phyloP scores from a whole-genome alignment of 2,329 filamentous ascomycete genomes.

The Penicillium sp. region DNA sequence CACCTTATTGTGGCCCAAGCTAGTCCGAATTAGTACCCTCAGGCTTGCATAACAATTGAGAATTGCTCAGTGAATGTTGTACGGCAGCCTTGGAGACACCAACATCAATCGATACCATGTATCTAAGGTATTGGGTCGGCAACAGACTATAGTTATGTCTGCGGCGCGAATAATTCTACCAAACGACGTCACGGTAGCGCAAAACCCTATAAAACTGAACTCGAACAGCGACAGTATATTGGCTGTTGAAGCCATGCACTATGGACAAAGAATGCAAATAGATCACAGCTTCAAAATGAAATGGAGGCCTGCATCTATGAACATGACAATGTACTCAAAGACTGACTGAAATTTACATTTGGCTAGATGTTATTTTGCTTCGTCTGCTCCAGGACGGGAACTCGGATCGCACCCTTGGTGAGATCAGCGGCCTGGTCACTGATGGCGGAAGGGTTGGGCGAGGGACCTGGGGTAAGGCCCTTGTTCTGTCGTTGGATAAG shows the following conservation, averaged over 20 bases:
- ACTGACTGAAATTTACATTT: conserved; percentile 5
- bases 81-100: too few species aligned
- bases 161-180: too few species aligned
- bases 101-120: too few species aligned
- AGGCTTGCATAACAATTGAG: too few species aligned
- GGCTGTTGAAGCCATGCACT: conserved; percentile 25
- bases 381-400: conserved; percentile 29
- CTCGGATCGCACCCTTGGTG: conserved; percentile 18
- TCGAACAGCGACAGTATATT: not conserved
- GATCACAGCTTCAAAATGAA: conserved; percentile 4
- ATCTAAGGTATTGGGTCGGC: too few species aligned
- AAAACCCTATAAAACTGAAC: too few species aligned
- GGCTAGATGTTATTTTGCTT: conserved; percentile 18
- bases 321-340: conserved; percentile 7
- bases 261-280: conserved; percentile 19
- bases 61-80: too few species aligned
- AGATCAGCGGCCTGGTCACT: conserved; percentile 6
- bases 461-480: conserved; percentile 26
- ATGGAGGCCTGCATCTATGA: conserved; percentile 1
- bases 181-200: too few species aligned
- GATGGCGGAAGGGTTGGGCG: conserved; percentile 19
- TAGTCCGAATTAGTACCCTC: too few species aligned
- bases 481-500: conserved; percentile 58
- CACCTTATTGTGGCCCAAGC: too few species aligned
- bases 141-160: too few species aligned